A percentile compares a stretch with the other conserved stretches of the same genome.
Evolutionary conservation across 139 green algal genomes (phyloP).

Genomic region (Asterochloris erici): DNA sequence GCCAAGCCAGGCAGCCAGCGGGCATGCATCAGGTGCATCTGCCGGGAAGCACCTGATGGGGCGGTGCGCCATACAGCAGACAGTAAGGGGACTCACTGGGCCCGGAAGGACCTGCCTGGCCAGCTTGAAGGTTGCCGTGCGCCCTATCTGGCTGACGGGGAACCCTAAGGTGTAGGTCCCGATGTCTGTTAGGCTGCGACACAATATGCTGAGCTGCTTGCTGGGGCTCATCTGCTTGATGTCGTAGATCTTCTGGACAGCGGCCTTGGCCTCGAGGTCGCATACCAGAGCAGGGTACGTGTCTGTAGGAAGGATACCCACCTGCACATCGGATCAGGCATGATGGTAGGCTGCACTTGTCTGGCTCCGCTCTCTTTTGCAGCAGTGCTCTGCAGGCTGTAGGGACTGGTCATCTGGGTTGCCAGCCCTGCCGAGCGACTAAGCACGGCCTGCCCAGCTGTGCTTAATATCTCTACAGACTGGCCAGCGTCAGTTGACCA

Average conservation of each 20-base stretch:
- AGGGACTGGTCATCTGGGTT: not conserved
- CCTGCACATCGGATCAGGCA: constrained; percentile 23
- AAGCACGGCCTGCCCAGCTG: not conserved
- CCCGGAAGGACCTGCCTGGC: constrained; percentile 69
- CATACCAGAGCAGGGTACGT: constrained; percentile 79
- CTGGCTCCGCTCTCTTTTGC: not conserved
- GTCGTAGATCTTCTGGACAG: constrained; percentile 65
- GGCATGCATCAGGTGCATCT: no score
- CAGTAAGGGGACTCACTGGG: constrained; percentile 38
- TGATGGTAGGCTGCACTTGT: not conserved
- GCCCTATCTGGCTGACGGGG: constrained; percentile 55
- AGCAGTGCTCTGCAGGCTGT: not conserved
- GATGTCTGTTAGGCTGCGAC: constrained; percentile 47
- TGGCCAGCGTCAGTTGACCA: not conserved
- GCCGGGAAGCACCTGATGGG: no score
- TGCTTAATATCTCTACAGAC: not conserved
- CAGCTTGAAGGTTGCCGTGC: constrained; percentile 67
- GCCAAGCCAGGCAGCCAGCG: no score
- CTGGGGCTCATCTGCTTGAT: constrained; percentile 66
- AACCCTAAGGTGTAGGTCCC: constrained; percentile 66
- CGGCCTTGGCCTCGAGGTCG: constrained; percentile 61
- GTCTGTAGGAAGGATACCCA: constrained; percentile 89
- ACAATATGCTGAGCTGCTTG: constrained; percentile 77
- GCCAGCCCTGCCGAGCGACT: not conserved
- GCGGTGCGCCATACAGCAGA: no score